These are phyloP conservation scores for Sequoia sempervirens DNA, from an alignment of 75 land plant genomes.

Conservation along the genomic window DNA sequence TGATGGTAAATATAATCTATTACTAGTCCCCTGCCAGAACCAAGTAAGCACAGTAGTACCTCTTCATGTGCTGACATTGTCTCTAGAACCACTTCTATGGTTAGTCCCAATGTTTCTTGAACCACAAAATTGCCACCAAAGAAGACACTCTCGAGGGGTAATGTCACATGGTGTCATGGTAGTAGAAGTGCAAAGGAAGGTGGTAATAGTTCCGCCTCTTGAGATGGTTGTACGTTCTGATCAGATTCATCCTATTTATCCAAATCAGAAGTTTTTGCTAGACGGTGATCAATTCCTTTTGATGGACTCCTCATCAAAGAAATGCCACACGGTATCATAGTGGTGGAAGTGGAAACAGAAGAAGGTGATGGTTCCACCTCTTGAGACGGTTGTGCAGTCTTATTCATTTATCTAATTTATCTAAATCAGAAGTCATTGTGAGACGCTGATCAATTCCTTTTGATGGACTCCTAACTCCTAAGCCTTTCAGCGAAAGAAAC, in stretches of 20 bases:
- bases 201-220: background rate
- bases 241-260: background rate
- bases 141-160: slow-evolving; percentile 57
- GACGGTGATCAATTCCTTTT: slow-evolving; percentile 3
- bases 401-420: background rate
- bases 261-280: background rate
- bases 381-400: background rate
- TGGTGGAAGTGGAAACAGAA: slow-evolving; percentile 18
- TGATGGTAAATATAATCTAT: too few species aligned
- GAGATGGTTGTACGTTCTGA: background rate
- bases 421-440: background rate
- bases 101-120: slow-evolving; percentile 17
- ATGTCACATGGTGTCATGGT: slow-evolving; percentile 2
- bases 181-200: slow-evolving; percentile 17
- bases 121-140: slow-evolving; percentile 63
- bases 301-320: background rate
- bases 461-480: background rate
- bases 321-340: slow-evolving; percentile 2
- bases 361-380: background rate
- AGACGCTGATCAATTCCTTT: slow-evolving; percentile 2
- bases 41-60: slow-evolving; percentile 61
- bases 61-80: slow-evolving; percentile 22
- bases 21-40: slow-evolving; percentile 7
- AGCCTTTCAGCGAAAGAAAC: slow-evolving; percentile 26
- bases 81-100: background rate